A percentile compares a stretch with the other conserved stretches of the same genome.
Conservation (phyloP, 805 yeast species). For the Lipomyces sp. region DNA sequence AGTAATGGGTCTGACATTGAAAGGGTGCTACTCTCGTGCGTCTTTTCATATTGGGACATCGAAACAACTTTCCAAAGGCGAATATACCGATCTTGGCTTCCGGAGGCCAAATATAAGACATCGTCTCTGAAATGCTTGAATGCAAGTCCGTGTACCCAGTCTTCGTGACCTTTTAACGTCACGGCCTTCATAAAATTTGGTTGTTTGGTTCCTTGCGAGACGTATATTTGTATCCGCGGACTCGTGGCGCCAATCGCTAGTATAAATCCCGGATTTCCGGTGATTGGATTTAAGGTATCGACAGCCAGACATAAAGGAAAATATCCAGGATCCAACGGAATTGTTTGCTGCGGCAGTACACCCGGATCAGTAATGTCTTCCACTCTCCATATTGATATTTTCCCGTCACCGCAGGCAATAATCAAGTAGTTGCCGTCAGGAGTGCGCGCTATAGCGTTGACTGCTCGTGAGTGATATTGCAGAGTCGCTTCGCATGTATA, state of each 20-base stretch:
- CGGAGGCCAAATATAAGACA: constrained; percentile 76
- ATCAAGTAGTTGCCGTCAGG: constrained; percentile 24
- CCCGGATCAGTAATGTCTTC: background rate
- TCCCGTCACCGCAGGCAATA: constrained; percentile 31
- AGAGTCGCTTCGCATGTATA: constrained; percentile 12
- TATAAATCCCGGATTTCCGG: constrained; percentile 40
- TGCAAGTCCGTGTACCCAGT: constrained; percentile 84
- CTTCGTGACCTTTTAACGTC: constrained; percentile 85
- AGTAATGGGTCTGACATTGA: constrained; percentile 27
- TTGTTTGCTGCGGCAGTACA: constrained; percentile 36
- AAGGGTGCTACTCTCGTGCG: constrained; percentile 11
- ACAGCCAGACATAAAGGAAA: constrained; percentile 53
- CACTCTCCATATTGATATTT: constrained; percentile 38
- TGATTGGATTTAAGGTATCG: constrained; percentile 40
- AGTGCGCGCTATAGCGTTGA: constrained; percentile 17
- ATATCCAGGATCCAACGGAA: constrained; percentile 53
- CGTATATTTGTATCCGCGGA: constrained; percentile 29
- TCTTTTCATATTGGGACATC: constrained; percentile 15
- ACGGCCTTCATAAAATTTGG: constrained; percentile 46
- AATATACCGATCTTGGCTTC: constrained; percentile 90
- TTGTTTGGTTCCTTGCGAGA: constrained; percentile 3
- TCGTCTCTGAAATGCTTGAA: constrained; percentile 54
- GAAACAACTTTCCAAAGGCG: constrained; percentile 68
- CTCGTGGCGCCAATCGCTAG: constrained; percentile 78
- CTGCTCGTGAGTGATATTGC: constrained; percentile 17